Evolutionary conservation across 2,329 filamentous ascomycete genomes (phyloP), one percentile per base, ranked within the genome.

Genomic region (Sporothrix sp.): DNA sequence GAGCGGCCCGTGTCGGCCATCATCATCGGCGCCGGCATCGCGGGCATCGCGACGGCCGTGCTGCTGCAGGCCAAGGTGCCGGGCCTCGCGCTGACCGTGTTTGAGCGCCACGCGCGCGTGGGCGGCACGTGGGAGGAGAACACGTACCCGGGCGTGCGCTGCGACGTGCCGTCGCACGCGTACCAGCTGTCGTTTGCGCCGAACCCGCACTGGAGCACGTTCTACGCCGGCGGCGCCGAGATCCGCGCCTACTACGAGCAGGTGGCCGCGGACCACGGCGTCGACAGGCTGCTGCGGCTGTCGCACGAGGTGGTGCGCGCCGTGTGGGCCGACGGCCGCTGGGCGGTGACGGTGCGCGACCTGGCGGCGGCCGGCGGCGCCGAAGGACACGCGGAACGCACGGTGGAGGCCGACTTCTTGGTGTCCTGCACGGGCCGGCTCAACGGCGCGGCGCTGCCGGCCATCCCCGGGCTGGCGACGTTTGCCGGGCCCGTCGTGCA

Each of bases 21-120:
- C 35, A 37, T 57, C 13, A 45, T 79, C 60, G 59, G 75, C 74
- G 59, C 72, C 68, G 56, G 78, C 71, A 54, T 78, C 68, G 55
- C 71, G 71, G 50, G 73, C 64, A 62, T 79, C 8, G 45, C 52
- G 1, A 54, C 54, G 7, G 50, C 54, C 11, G 51, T 58, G 7
- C 45, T 57, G 3, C 40, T 58, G 14, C 44, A 53, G n/a, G 50
- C 52, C 25, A 57, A 58, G 32, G 54, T 58, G 6, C 54, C 51
- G 0, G 55, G 52, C 21, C 23, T 55, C 4, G 33, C 33, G 1
- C 40, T 51, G 16, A 51, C 52, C 3, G 28, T 58, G 3, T 56
- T 48, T 35, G 57, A 58, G 14, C 21, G 33, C 4, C 33, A 51
- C 13, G 8, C 13, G 4, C 18, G 35, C 3, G 39, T 44, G 3